A percentile compares a stretch with the other conserved stretches of the same genome.
Conservation (phyloP, 768 basidiomycete genomes). For the Pisolithus microcarpus region DNA sequence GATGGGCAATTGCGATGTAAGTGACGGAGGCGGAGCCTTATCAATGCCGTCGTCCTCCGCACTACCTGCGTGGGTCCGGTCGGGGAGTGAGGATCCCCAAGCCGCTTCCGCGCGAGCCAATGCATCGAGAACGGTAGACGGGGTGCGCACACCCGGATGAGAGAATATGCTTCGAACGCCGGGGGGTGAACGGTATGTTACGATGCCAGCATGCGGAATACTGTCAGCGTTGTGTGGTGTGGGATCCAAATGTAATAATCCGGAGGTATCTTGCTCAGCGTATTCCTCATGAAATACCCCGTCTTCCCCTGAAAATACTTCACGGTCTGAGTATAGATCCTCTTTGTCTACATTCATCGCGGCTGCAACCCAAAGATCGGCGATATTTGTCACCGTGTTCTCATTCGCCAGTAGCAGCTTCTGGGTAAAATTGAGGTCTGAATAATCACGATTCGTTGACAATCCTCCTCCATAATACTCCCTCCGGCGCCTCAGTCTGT, state of each 20-base stretch:
- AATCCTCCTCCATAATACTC: constrained; percentile 40
- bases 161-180: constrained; percentile 72
- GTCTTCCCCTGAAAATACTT: constrained; percentile 21
- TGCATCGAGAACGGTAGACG: constrained; percentile 68
- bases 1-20: constrained; percentile 70
- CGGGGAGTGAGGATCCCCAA: constrained; percentile 39
- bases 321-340: constrained; percentile 46
- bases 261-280: constrained; percentile 23
- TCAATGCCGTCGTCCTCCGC: constrained; percentile 36
- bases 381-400: constrained; percentile 88
- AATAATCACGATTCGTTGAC: constrained; percentile 31
- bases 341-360: constrained; percentile 94
- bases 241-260: constrained; percentile 5
- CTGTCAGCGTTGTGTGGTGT: constrained; percentile 10
- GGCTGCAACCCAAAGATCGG: constrained; percentile 95
- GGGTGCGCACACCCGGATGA: constrained; percentile 75
- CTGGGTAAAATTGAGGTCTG: constrained; percentile 81
- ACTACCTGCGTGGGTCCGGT: constrained; percentile 33
- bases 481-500: constrained; percentile 44
- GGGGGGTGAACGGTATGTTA: constrained; percentile 45
- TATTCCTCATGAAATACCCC: constrained; percentile 34
- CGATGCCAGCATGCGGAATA: constrained; percentile 22
- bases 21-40: constrained; percentile 59
- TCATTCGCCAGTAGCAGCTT: constrained; percentile 89
- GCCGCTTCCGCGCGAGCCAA: constrained; percentile 42